A percentile compares a stretch with the other conserved stretches of the same genome.
phyloP scores from a whole-genome alignment of 495 filamentous ascomycete species.

The Neurospora terricola region DNA sequence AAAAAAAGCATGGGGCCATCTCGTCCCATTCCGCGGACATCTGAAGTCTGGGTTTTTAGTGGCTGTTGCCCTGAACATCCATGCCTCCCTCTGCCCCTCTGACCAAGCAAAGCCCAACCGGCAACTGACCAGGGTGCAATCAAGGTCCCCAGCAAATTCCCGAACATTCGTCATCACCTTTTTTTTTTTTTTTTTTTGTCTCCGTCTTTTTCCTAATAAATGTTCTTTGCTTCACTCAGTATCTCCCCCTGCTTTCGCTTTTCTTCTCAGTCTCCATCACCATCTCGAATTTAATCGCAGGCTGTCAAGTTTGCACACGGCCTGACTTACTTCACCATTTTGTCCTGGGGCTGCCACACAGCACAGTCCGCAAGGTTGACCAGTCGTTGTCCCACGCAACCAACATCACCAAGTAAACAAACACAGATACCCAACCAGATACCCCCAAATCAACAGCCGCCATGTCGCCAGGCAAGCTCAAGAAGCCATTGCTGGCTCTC shows the following conservation, averaged over 20 bases:
- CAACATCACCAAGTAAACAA: neutral
- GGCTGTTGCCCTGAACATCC: neutral
- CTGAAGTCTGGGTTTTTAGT: neutral
- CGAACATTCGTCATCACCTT: conserved; percentile 6
- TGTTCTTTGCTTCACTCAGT: neutral
- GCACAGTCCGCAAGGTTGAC: neutral
- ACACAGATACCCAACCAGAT: neutral
- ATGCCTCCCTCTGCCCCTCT: neutral
- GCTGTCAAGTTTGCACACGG: neutral
- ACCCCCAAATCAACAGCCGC: neutral
- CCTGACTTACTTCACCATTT: neutral
- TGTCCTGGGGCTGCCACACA: neutral
- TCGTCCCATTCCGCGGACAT: neutral
- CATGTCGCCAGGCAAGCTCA: conserved; percentile 30
- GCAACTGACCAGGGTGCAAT: neutral
- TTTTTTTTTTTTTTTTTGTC: neutral
- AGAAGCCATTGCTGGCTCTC: conserved; percentile 32
- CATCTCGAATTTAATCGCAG: neutral
- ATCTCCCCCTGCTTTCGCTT: neutral
- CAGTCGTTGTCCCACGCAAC: neutral
- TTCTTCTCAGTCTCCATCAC: neutral
- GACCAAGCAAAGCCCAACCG: neutral
- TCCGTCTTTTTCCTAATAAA: neutral
- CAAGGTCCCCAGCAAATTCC: conserved; percentile 3
- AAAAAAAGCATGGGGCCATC: neutral